phyloP scores from a whole-genome alignment of 768 basidiomycete species.

The Candolleomyces aberdarensis region DNA sequence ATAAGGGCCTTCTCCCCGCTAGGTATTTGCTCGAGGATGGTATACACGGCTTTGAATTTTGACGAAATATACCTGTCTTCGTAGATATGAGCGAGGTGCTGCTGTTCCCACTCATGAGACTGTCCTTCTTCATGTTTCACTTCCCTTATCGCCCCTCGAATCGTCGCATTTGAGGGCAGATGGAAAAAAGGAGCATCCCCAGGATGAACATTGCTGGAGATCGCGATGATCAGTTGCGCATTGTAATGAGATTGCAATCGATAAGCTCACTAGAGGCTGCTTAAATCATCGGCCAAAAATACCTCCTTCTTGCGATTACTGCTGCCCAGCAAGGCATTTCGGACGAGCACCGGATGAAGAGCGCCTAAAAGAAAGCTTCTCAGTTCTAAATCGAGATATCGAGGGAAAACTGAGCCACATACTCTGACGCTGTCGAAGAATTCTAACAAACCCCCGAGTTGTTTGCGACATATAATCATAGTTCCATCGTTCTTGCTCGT shows the following conservation, averaged over 20 bases:
- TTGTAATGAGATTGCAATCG: too few species aligned
- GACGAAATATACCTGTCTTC: constrained; percentile 2
- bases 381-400: too few species aligned
- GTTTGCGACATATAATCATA: background rate
- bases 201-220: background rate
- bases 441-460: background rate
- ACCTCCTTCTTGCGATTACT: too few species aligned
- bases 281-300: too few species aligned
- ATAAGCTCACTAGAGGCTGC: too few species aligned
- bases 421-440: background rate
- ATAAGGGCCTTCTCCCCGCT: constrained; percentile 3
- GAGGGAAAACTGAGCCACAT: background rate
- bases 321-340: too few species aligned
- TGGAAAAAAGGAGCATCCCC: background rate
- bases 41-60: background rate
- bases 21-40: background rate
- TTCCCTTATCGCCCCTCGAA: background rate
- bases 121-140: background rate
- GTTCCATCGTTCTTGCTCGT: background rate
- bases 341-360: too few species aligned
- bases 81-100: background rate
- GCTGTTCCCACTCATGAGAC: background rate
- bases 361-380: too few species aligned
- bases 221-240: background rate
- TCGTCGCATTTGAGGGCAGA: background rate